phyloP scores from a whole-genome alignment of 768 basidiomycete genomes.

The Boletus rubroflammeus region DNA sequence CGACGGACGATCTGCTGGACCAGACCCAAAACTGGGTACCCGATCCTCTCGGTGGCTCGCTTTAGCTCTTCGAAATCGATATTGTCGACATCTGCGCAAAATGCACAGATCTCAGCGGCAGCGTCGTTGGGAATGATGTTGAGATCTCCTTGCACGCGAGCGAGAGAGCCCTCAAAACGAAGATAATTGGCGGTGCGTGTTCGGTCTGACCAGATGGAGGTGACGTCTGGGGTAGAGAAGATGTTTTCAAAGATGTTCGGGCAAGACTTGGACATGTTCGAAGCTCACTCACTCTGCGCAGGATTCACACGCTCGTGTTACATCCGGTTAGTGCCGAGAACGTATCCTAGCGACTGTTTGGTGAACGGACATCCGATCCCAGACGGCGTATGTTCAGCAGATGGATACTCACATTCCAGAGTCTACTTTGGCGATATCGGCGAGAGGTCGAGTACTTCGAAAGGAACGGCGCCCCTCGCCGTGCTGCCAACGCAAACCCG shows the following conservation, averaged over 20 bases:
- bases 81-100: constrained; percentile 33
- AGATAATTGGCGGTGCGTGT: constrained; percentile 25
- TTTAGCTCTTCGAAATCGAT: constrained; percentile 39
- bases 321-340: no score
- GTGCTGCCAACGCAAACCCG: constrained; percentile 23
- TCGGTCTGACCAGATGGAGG: constrained; percentile 41
- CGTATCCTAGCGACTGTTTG: no score
- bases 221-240: constrained; percentile 38
- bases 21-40: constrained; percentile 43
- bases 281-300: not conserved
- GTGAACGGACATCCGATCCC: constrained; percentile 55
- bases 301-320: no score
- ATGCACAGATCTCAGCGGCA: constrained; percentile 33
- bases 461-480: constrained; percentile 19
- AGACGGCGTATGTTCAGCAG: constrained; percentile 60
- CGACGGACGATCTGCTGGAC: constrained; percentile 41
- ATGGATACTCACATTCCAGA: constrained; percentile 76
- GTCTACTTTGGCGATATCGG: constrained; percentile 60
- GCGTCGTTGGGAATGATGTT: constrained; percentile 39
- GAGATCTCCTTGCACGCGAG: constrained; percentile 37
- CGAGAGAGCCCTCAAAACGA: constrained; percentile 32
- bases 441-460: constrained; percentile 26
- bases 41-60: constrained; percentile 40
- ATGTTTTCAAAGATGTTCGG: constrained; percentile 36
- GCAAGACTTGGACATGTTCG: constrained; percentile 1